Base-by-base conservation (phyloP, 345 rosid genomes). In the Clarkia xantiana region DNA sequence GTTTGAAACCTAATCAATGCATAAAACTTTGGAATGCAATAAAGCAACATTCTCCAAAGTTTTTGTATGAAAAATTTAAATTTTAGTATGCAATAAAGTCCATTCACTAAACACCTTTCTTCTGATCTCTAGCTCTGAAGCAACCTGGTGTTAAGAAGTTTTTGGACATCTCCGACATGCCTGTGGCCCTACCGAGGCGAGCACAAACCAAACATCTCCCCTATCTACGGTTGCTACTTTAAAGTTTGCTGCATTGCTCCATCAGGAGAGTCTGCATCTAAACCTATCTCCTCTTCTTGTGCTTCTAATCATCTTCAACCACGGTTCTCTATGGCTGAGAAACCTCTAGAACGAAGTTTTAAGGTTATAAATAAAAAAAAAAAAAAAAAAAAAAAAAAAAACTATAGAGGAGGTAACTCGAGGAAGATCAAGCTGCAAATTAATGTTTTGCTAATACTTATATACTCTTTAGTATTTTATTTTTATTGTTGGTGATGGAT, bases 311-410 rank as follows among this genome's bases (percentile, higher is more conserved):
- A 20, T 72, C 91, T 14, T 57, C 84, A 14, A 53, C 89, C 1
- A n/a, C n/a, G n/a, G 68, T 67, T 52, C 64, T 76, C 84, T 78
- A 46, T 84, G 86, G 70, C 66, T 84, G 51, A 70, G 65, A 66
- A 82, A 69, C 58, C 66, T 85, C 49, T 89, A 88, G 72, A 84
- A 67, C 54, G 84, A 79, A 61, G 93, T n/a, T n/a, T 82, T 0
- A 82, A 88, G 54, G 81, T 72, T 56, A 82, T 78, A 67, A 84
- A 78, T 75, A 88, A 73, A 72, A 77, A 56, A 73, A 79, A 72
- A 74, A 88, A 66, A 73, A 71, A 69, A 67, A n/a, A n/a, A n/a
- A n/a, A n/a, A n/a, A n/a, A n/a, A n/a, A n/a, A n/a, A n/a, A n/a
- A n/a, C n/a, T n/a, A n/a, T n/a, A n/a, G n/a, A n/a, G n/a, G n/a